These are phyloP conservation scores for Dactylonectria estremocensis DNA, from an alignment of 2,329 filamentous ascomycete species.

Conservation along the genomic window DNA sequence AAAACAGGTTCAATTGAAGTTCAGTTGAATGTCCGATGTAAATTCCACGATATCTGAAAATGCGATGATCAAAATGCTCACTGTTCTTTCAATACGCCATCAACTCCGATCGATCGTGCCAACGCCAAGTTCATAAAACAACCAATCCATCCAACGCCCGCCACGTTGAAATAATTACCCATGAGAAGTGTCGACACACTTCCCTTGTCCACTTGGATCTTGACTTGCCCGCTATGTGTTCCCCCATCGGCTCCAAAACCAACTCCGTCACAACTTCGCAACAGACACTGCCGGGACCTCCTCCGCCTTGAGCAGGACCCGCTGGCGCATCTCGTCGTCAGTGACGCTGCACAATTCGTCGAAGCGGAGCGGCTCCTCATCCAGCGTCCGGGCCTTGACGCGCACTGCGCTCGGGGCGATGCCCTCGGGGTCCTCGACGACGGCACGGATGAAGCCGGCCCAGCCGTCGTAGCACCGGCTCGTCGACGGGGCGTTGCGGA, in stretches of 20 bases:
- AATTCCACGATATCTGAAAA: too few species aligned
- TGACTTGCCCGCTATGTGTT: too few species aligned
- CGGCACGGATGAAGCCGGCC: conserved; percentile 68
- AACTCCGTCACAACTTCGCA: conserved; percentile 51
- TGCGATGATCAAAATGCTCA: too few species aligned
- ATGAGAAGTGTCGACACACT: background rate
- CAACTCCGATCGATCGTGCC: background rate
- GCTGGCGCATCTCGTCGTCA: conserved; percentile 59
- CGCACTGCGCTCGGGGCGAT: conserved; percentile 60
- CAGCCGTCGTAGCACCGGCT: conserved; percentile 69
- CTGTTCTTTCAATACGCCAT: background rate
- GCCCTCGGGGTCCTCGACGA: conserved; percentile 52
- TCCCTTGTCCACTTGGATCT: background rate
- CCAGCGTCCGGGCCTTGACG: conserved; percentile 66
- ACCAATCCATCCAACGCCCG: background rate
- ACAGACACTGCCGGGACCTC: conserved; percentile 17
- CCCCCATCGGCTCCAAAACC: background rate
- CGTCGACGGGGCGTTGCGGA: conserved; percentile 63
- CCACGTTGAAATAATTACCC: background rate
- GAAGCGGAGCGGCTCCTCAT: conserved; percentile 64
- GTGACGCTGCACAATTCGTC: conserved; percentile 59
- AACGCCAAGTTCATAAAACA: conserved; percentile 52
- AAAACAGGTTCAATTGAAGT: too few species aligned
- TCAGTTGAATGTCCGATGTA: too few species aligned
- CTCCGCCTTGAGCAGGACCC: conserved; percentile 52